These are phyloP conservation scores for Calonectria honghensis DNA, from an alignment of 2,329 filamentous ascomycete genomes.

Conservation along the genomic window DNA sequence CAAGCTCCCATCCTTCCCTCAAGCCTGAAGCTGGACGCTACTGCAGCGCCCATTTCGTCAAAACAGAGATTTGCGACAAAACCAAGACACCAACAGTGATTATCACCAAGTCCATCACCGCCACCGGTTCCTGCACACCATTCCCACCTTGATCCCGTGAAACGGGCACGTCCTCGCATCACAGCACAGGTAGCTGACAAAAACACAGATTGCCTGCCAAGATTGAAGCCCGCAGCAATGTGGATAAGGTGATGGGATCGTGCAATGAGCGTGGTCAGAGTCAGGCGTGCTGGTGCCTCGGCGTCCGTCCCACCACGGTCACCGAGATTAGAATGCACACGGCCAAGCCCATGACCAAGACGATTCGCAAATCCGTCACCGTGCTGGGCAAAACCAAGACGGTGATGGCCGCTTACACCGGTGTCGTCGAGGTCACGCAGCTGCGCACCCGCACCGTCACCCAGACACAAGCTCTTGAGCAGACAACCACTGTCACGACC, in stretches of 20 bases:
- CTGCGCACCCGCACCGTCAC: background rate
- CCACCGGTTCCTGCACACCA: background rate
- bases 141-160: background rate
- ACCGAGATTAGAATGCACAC: background rate
- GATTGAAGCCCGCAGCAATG: background rate
- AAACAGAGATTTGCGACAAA: background rate
- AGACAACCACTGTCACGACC: background rate
- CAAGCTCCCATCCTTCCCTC: background rate
- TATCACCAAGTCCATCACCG: background rate
- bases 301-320: background rate
- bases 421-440: background rate
- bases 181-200: background rate
- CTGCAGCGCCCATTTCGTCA: background rate
- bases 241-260: background rate
- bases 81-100: background rate
- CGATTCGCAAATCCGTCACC: background rate
- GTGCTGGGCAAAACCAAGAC: background rate
- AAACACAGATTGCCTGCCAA: background rate
- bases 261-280: background rate
- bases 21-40: background rate
- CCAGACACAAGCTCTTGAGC: background rate
- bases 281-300: background rate
- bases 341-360: background rate
- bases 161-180: background rate
- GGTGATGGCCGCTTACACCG: background rate